phyloP scores from a whole-genome alignment of 768 basidiomycete species.

The Amanita brunnescens region DNA sequence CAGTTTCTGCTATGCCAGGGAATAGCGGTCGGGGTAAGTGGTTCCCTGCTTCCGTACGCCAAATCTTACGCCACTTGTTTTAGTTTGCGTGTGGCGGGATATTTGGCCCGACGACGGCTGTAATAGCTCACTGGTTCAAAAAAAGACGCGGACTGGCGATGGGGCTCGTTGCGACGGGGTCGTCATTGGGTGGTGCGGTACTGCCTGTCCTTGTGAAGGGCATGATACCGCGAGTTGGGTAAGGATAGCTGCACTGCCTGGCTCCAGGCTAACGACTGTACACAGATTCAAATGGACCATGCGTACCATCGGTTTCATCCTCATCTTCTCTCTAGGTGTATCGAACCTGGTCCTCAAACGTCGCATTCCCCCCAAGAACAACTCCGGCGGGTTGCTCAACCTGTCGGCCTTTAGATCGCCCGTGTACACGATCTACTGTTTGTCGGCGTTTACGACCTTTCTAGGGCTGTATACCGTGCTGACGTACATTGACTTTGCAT shows the following conservation, averaged over 20 bases:
- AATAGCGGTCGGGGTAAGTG: conserved; percentile 50
- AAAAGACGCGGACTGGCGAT: conserved; percentile 50
- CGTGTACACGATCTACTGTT: conserved; percentile 49
- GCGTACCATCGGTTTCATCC: conserved; percentile 58
- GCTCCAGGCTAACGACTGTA: too few relatives aligned
- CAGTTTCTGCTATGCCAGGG: conserved; percentile 75
- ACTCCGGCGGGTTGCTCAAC: conserved; percentile 52
- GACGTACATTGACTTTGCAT: conserved; percentile 58
- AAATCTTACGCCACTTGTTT: background rate
- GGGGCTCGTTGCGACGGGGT: conserved; percentile 56
- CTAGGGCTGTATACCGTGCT: conserved; percentile 75
- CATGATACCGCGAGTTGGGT: conserved; percentile 42
- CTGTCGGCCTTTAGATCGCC: conserved; percentile 39
- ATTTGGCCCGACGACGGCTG: conserved; percentile 51
- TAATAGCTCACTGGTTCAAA: conserved; percentile 71
- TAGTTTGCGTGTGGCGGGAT: conserved; percentile 46
- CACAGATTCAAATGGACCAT: conserved; percentile 75
- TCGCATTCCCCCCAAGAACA: conserved; percentile 45
- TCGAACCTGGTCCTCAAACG: conserved; percentile 46
- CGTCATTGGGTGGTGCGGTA: conserved; percentile 59
- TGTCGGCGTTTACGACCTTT: conserved; percentile 47
- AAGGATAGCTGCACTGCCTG: conserved; percentile 2
- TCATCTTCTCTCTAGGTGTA: conserved; percentile 40
- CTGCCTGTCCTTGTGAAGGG: conserved; percentile 55
- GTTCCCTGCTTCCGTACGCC: background rate